These are phyloP conservation scores for Metschnikowia dekortorum DNA, from an alignment of 805 yeast genomes.

Conservation along the genomic window DNA sequence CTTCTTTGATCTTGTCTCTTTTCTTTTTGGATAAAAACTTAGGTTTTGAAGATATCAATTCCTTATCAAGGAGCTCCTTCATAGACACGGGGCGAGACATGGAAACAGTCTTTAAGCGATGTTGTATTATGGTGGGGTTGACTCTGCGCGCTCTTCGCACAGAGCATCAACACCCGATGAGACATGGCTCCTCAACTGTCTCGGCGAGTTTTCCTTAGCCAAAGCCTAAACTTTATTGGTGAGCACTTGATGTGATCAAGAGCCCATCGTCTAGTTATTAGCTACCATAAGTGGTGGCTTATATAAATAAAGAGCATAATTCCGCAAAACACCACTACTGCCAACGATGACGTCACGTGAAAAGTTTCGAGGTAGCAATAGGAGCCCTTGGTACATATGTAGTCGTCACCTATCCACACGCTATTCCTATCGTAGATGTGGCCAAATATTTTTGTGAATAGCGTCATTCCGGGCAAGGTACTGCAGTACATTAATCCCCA, in stretches of 20 bases:
- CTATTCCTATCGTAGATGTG: constrained; percentile 26
- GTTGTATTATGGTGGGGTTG: background rate
- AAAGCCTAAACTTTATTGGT: too few relatives aligned
- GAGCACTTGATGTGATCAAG: too few relatives aligned
- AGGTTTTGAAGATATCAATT: constrained; percentile 9
- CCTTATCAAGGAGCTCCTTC: constrained; percentile 14
- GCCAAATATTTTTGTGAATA: constrained; percentile 31
- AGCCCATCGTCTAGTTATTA: too few relatives aligned
- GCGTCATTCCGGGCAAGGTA: constrained; percentile 28
- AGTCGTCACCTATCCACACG: constrained; percentile 13
- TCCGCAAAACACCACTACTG: constrained; percentile 17
- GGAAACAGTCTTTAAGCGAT: too few relatives aligned
- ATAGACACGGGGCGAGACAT: constrained; percentile 17
- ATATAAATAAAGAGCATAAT: constrained; percentile 12
- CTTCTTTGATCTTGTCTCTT: constrained; percentile 1
- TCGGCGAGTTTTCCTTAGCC: background rate
- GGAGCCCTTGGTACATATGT: constrained; percentile 24
- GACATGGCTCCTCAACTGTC: background rate
- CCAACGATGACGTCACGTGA: constrained; percentile 21
- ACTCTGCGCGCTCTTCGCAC: background rate
- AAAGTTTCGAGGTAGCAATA: constrained; percentile 27
- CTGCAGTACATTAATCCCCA: constrained; percentile 34
- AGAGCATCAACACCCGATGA: background rate
- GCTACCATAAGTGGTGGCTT: background rate
- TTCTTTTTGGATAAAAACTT: constrained; percentile 14